These are phyloP conservation scores for Tetracladium setigerum DNA, from an alignment of 495 filamentous ascomycete species.

Conservation along the genomic window DNA sequence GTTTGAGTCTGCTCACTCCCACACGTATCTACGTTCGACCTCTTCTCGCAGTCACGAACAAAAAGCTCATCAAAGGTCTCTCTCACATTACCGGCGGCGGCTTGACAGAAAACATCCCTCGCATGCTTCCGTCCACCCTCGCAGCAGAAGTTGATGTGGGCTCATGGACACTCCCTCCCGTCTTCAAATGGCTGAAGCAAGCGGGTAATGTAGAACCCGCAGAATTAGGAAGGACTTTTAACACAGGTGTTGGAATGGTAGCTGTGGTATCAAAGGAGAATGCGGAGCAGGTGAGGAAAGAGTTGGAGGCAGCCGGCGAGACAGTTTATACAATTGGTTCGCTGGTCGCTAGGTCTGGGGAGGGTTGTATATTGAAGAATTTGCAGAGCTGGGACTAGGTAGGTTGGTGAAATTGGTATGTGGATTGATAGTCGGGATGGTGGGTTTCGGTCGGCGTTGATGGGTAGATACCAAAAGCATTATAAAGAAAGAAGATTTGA, in stretches of 20 bases:
- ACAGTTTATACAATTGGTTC: conserved; percentile 67
- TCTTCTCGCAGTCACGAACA: conserved; percentile 54
- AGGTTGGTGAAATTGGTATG: background rate
- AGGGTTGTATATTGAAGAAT: conserved; percentile 62
- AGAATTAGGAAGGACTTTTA: conserved; percentile 91
- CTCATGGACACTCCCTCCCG: conserved; percentile 61
- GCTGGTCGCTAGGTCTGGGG: conserved; percentile 46
- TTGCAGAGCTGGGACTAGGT: conserved; percentile 59
- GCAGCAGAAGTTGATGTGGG: conserved; percentile 52
- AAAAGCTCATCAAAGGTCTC: conserved; percentile 69
- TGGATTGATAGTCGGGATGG: background rate
- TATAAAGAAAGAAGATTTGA: background rate
- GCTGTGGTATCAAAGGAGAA: conserved; percentile 59
- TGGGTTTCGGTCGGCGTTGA: conserved; percentile 3
- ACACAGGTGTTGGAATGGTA: conserved; percentile 90
- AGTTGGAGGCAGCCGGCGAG: conserved; percentile 62
- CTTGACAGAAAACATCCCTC: conserved; percentile 70
- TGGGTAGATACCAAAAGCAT: conserved; percentile 13
- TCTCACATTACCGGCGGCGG: conserved; percentile 96
- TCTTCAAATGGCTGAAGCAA: conserved; percentile 79
- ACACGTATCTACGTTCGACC: conserved; percentile 77
- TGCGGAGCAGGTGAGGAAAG: conserved; percentile 40
- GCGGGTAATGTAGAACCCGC: conserved; percentile 60
- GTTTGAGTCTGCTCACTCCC: conserved; percentile 67
- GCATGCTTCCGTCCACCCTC: conserved; percentile 75